phyloP scores from a whole-genome alignment of 768 basidiomycete species.

The Russula dissimulans region DNA sequence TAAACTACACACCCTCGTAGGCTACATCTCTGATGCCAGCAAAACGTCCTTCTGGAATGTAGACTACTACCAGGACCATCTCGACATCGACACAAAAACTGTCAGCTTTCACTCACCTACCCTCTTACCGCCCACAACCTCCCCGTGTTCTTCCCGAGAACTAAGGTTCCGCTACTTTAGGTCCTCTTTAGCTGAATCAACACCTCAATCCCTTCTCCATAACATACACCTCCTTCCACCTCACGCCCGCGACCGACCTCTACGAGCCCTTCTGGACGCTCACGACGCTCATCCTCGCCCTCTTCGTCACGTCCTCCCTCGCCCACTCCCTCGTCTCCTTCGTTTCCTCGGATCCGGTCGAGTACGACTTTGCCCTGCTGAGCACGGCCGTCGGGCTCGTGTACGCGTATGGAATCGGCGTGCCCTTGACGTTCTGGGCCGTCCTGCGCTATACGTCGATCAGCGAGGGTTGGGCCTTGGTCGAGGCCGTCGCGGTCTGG shows the following conservation, averaged over 20 bases:
- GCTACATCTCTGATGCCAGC: conserved; percentile 52
- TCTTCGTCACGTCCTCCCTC: conserved; percentile 91
- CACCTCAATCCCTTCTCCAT: conserved; percentile 69
- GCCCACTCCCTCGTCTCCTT: conserved; percentile 84
- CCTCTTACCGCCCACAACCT: neutral
- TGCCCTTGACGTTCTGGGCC: conserved; percentile 80
- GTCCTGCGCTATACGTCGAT: conserved; percentile 79
- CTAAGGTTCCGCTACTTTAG: conserved; percentile 27
- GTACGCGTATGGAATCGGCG: conserved; percentile 77
- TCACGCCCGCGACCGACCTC: conserved; percentile 59
- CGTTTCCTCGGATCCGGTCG: conserved; percentile 58
- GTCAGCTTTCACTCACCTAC: conserved; percentile 27
- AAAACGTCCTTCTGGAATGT: conserved; percentile 56
- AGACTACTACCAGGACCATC: conserved; percentile 82
- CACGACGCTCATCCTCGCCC: conserved; percentile 85
- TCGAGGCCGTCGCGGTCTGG: conserved; percentile 76
- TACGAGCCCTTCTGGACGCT: conserved; percentile 98
- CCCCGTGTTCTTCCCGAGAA: neutral
- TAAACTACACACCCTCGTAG: conserved; percentile 28
- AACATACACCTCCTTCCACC: conserved; percentile 52
- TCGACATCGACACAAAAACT: conserved; percentile 78
- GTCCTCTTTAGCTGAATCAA: conserved; percentile 68
- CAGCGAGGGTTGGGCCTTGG: conserved; percentile 72
- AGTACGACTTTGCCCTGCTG: conserved; percentile 81
- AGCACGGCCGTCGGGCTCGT: conserved; percentile 76